Percentiles rank a stretch among this genome's conserved stretches.
Evolutionary conservation across 495 filamentous ascomycete species (phyloP).

Genomic region (Usnea hakonensis): DNA sequence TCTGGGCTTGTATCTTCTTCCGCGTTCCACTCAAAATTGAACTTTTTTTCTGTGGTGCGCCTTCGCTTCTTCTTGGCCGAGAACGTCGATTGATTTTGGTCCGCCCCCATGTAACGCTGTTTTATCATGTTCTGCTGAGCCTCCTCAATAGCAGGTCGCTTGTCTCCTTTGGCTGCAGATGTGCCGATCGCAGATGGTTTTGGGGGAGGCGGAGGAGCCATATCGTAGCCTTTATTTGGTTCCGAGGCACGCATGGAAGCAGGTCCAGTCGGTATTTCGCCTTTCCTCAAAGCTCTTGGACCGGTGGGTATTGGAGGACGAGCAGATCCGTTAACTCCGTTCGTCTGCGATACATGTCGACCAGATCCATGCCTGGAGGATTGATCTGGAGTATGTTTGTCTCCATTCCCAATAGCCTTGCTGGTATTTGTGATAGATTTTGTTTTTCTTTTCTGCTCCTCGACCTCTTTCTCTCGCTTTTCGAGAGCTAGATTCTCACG

Average conservation of each 20-base stretch:
- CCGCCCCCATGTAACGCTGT: slow-evolving; percentile 87
- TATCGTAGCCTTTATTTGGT: slow-evolving; percentile 44
- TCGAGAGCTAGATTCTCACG: slow-evolving; percentile 80
- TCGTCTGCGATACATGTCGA: slow-evolving; percentile 13
- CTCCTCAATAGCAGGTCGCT: slow-evolving; percentile 55
- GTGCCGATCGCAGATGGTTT: slow-evolving; percentile 34
- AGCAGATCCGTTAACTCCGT: slow-evolving; percentile 25
- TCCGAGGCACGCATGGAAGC: slow-evolving; percentile 42
- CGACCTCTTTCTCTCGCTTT: slow-evolving; percentile 76
- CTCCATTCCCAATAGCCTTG: slow-evolving; percentile 28
- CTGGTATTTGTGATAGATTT: slow-evolving; percentile 38
- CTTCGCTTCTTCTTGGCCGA: slow-evolving; percentile 94
- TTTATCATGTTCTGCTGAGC: slow-evolving; percentile 70
- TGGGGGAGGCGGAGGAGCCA: slow-evolving; percentile 47
- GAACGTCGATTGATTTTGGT: slow-evolving; percentile 79
- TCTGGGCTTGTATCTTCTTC: slow-evolving; percentile 92
- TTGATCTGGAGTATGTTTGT: slow-evolving; percentile 20
- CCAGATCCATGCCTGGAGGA: slow-evolving; percentile 15
- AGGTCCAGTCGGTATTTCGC: slow-evolving; percentile 46
- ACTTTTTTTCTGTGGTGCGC: slow-evolving; percentile 90
- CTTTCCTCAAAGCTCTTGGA: slow-evolving; percentile 63
- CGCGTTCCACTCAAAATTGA: slow-evolving; percentile 97
- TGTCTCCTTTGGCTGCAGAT: slow-evolving; percentile 37
- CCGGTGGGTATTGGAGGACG: slow-evolving; percentile 58
- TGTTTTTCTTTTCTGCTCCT: slow-evolving; percentile 54